Evolutionary conservation across 441 rosid genomes (phyloP).

Genomic region (Populus hybrid): DNA sequence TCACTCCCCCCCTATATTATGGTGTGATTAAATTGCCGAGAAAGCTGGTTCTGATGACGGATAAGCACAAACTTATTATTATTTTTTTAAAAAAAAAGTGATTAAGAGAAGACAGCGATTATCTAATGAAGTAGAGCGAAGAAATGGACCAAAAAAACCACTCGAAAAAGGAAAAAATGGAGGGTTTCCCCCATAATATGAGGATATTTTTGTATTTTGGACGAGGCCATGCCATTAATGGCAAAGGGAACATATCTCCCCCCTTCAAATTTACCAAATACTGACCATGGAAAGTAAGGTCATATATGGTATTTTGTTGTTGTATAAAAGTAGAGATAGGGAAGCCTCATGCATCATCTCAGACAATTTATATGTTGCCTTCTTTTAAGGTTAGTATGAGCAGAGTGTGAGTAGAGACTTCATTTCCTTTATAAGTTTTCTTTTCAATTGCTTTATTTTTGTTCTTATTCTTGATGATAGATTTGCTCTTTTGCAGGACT

Average conservation of each 20-base stretch:
- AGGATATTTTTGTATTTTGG: background rate
- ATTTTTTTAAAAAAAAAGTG: no score
- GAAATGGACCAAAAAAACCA: background rate
- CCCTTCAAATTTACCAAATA: background rate
- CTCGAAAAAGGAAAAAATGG: background rate
- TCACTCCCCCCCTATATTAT: background rate
- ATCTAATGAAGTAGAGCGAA: background rate
- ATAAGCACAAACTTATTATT: background rate
- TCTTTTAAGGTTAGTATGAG: constrained; percentile 14
- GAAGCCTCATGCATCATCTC: constrained; percentile 3
- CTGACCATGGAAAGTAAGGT: background rate
- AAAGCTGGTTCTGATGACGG: background rate
- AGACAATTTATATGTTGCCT: background rate
- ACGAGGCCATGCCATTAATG: background rate
- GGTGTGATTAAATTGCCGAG: background rate
- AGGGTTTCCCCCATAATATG: background rate
- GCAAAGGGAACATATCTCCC: background rate
- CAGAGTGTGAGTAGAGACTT: background rate
- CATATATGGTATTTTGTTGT: constrained; percentile 16
- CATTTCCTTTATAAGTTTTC: background rate
- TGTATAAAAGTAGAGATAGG: constrained; percentile 16
- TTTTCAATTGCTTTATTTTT: background rate
- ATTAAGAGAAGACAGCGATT: background rate
- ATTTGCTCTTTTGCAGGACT: constrained; percentile 3
- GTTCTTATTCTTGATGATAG: background rate